A percentile compares a stretch with the other conserved stretches of the same genome.
Evolutionary conservation across 2,329 filamentous ascomycete species (phyloP).

Genomic region (Trichoderma koningii): DNA sequence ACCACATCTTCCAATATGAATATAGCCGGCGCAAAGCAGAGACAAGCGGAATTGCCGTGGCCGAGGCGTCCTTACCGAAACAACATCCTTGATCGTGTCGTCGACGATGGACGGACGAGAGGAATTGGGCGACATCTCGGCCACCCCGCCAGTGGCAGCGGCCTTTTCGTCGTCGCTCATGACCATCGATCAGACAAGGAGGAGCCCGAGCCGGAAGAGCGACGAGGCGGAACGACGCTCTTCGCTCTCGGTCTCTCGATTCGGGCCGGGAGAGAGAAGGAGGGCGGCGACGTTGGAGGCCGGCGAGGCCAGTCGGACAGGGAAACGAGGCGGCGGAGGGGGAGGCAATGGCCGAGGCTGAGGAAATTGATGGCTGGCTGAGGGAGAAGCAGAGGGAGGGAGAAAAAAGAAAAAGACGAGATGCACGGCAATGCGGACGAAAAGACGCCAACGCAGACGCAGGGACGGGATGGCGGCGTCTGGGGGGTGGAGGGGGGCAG

Average conservation of each 20-base stretch:
- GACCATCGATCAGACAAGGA: not conserved
- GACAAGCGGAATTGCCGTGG: not conserved
- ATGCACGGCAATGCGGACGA: not conserved
- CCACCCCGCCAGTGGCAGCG: slow-evolving; percentile 23
- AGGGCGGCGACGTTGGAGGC: slow-evolving; percentile 9
- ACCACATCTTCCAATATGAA: not conserved
- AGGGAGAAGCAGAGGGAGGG: not conserved
- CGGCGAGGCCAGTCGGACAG: slow-evolving; percentile 18
- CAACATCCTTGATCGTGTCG: slow-evolving; percentile 21
- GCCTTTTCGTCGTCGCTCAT: slow-evolving; percentile 27
- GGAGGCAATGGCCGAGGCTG: slow-evolving; percentile 2
- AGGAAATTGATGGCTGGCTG: not conserved
- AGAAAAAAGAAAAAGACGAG: slow-evolving; percentile 7
- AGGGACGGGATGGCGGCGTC: slow-evolving; percentile 25
- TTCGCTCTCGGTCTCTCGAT: slow-evolving; percentile 5
- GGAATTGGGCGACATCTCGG: slow-evolving; percentile 25
- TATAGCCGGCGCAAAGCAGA: not conserved
- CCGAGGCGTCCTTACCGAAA: slow-evolving; percentile 23
- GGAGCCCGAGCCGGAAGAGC: slow-evolving; percentile 18
- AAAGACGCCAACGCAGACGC: slow-evolving; percentile 24
- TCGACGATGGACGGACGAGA: slow-evolving; percentile 27
- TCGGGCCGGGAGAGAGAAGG: not conserved
- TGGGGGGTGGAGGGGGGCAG: not conserved
- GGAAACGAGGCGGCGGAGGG: not conserved
- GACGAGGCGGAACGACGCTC: slow-evolving; percentile 12